These are phyloP conservation scores for Rhizomucor miehei DNA, from an alignment of 371 early-diverging fungal species.

Conservation along the genomic window DNA sequence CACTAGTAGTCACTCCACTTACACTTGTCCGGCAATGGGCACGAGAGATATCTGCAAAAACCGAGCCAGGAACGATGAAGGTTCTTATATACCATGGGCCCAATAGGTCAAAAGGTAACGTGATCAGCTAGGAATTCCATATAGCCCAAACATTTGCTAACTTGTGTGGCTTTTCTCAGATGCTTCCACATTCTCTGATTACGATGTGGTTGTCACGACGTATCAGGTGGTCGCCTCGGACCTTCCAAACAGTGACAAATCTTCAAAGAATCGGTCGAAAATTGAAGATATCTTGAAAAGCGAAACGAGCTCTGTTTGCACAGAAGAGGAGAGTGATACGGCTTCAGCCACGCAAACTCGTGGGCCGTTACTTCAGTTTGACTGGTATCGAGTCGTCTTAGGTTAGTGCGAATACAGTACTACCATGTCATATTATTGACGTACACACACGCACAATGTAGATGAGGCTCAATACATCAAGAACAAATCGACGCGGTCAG, in stretches of 20 bases:
- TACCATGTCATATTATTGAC: too few relatives aligned
- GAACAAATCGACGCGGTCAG: constrained; percentile 67
- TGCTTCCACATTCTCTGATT: constrained; percentile 36
- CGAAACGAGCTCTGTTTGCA: constrained; percentile 2
- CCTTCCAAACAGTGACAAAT: constrained; percentile 22
- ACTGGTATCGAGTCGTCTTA: constrained; percentile 52
- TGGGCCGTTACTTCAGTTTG: constrained; percentile 43
- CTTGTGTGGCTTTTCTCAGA: constrained; percentile 12
- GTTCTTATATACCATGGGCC: constrained; percentile 65
- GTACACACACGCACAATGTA: constrained; percentile 11
- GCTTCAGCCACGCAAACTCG: constrained; percentile 4
- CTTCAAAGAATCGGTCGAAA: constrained; percentile 4
- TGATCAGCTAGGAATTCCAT: neutral
- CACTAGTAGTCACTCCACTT: constrained; percentile 66
- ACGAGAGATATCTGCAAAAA: constrained; percentile 55
- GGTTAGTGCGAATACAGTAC: constrained; percentile 13
- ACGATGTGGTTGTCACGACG: constrained; percentile 75
- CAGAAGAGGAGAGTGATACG: constrained; percentile 1
- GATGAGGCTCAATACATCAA: constrained; percentile 94
- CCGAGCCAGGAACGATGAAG: constrained; percentile 36
- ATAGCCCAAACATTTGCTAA: neutral
- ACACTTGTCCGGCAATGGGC: constrained; percentile 72
- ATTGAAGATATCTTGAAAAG: constrained; percentile 1
- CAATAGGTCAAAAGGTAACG: constrained; percentile 31
- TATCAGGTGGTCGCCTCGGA: constrained; percentile 62